Percentiles rank a stretch among this genome's conserved stretches.
These are phyloP conservation scores for Chrysosporium queenslandicum DNA, from an alignment of 2,329 filamentous ascomycete species.

Conservation along the genomic window DNA sequence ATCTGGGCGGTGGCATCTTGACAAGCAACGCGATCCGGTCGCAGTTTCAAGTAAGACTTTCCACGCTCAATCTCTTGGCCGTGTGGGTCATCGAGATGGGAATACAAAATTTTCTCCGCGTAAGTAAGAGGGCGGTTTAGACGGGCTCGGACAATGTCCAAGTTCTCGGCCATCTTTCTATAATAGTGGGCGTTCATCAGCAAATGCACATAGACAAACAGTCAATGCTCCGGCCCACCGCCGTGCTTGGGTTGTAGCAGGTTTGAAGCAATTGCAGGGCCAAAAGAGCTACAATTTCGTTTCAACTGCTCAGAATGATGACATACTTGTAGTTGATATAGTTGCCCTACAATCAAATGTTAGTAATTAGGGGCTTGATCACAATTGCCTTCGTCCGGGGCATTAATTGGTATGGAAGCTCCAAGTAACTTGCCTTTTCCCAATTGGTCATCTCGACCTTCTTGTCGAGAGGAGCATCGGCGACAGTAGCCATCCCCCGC, in stretches of 20 bases:
- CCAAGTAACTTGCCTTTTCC: constrained; percentile 54
- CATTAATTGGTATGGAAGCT: neutral
- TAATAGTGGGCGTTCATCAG: constrained; percentile 15
- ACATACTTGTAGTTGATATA: constrained; percentile 85
- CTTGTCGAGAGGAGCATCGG: constrained; percentile 75
- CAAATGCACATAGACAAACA: neutral
- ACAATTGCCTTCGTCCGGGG: neutral
- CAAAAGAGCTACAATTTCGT: neutral
- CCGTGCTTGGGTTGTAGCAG: too few species aligned
- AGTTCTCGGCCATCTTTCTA: constrained; percentile 98
- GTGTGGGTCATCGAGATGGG: constrained; percentile 93
- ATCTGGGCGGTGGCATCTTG: constrained; percentile 99
- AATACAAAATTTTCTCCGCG: constrained; percentile 98
- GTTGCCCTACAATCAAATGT: constrained; percentile 48
- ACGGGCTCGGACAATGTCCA: constrained; percentile 75
- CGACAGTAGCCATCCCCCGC: constrained; percentile 69
- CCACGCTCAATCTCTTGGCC: constrained; percentile 94
- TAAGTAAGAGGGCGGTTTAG: constrained; percentile 89
- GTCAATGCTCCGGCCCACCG: neutral
- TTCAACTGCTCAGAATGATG: neutral
- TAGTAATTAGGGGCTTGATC: constrained; percentile 20
- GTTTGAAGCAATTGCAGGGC: neutral
- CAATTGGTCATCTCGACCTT: constrained; percentile 98
- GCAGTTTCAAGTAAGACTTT: constrained; percentile 88
- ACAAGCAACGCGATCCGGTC: constrained; percentile 95